These are phyloP conservation scores for Coemansia sp. DNA, from an alignment of 192 early-diverging fungal genomes.

Conservation along the genomic window DNA sequence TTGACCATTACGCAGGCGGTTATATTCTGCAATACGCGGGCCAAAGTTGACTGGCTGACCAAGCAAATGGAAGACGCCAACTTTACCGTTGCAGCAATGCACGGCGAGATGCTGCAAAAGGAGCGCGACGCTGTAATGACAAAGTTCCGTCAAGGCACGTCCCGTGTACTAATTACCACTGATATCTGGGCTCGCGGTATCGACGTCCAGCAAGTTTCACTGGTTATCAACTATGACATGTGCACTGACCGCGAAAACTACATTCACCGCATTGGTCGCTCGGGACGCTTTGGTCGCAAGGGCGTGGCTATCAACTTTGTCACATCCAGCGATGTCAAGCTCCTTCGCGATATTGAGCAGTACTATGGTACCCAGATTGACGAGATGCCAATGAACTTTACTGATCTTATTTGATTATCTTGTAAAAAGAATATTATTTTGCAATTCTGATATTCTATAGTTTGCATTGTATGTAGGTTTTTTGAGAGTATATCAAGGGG, in stretches of 20 bases:
- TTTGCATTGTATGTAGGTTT: too few species aligned
- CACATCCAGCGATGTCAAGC: slow-evolving; percentile 87
- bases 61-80: slow-evolving; percentile 95
- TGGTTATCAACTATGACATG: slow-evolving; percentile 98
- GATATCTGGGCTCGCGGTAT: slow-evolving; percentile 99
- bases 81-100: slow-evolving; percentile 98
- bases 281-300: slow-evolving; percentile 96
- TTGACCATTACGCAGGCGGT: slow-evolving; percentile 98
- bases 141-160: slow-evolving; percentile 90
- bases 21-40: slow-evolving; percentile 95
- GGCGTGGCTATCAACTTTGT: slow-evolving; percentile 99
- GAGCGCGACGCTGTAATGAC: slow-evolving; percentile 97
- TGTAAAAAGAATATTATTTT: too few species aligned
- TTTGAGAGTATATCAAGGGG: too few species aligned
- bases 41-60: slow-evolving; percentile 98
- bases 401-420: slow-evolving; percentile 29
- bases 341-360: slow-evolving; percentile 96
- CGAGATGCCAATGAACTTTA: slow-evolving; percentile 54
- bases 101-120: slow-evolving; percentile 99
- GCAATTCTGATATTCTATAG: too few species aligned
- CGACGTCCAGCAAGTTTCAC: slow-evolving; percentile 98
- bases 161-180: slow-evolving; percentile 95
- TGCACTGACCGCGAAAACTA: slow-evolving; percentile 96
- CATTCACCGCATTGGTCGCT: slow-evolving; percentile 98
- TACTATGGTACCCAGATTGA: slow-evolving; percentile 73